phyloP scores from a whole-genome alignment of 129 eudicot genomes.

The Escallonia rubra region DNA sequence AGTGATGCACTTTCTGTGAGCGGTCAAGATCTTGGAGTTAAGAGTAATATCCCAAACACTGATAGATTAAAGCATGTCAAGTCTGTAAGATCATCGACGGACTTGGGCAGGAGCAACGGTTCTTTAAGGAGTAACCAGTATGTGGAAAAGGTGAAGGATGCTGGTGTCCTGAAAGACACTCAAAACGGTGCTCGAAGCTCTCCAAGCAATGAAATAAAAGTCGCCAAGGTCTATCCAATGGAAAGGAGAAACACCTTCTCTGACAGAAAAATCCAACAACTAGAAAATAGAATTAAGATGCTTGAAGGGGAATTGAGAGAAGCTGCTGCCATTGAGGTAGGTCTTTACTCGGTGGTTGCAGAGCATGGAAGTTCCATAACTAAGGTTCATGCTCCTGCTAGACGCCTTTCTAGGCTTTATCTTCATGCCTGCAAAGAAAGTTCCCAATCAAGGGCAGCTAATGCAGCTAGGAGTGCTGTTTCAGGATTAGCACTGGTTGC shows the following conservation, averaged over 20 bases:
- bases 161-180: background rate
- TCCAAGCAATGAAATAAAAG: constrained; percentile 18
- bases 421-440: constrained; percentile 59
- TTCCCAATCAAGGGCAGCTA: constrained; percentile 43
- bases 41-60: background rate
- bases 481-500: constrained; percentile 78
- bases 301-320: constrained; percentile 79
- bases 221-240: constrained; percentile 15
- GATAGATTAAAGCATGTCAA: constrained; percentile 39
- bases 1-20: constrained; percentile 16
- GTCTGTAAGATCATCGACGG: constrained; percentile 51
- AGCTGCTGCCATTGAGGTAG: constrained; percentile 80
- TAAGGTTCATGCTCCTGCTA: constrained; percentile 90
- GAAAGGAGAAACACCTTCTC: constrained; percentile 1
- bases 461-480: constrained; percentile 57
- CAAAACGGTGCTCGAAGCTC: constrained; percentile 1
- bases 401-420: constrained; percentile 87
- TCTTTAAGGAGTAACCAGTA: constrained; percentile 2
- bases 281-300: constrained; percentile 54
- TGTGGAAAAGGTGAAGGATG: background rate
- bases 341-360: constrained; percentile 81
- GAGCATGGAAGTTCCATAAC: constrained; percentile 80
- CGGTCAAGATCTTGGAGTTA: background rate
- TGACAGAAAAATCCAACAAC: constrained; percentile 39
- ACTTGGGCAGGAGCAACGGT: constrained; percentile 49